Base-by-base conservation (phyloP, 768 basidiomycete genomes). In the Gymnopilus dilepis region DNA sequence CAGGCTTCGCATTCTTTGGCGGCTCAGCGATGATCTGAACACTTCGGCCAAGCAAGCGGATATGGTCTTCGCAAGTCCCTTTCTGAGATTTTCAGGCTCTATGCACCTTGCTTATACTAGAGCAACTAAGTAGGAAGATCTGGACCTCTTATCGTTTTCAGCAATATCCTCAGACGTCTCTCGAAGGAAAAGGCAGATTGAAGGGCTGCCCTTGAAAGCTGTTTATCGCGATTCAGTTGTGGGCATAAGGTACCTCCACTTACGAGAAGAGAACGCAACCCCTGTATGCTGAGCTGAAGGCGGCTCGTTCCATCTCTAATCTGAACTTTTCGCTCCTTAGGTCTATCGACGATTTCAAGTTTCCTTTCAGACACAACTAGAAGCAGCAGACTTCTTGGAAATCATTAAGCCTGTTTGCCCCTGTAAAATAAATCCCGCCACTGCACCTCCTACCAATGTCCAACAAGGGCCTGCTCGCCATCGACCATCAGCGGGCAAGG, bases 321-420 rank as follows among this genome's bases (percentile, higher is more conserved):
- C 22, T 9, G 34, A 33, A 48, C 26, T 57, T 42, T 21, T 9
- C 7, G 8, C 30, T 7, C 12, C 48, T n/a, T 62, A 92, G 91
- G 74, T 79, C 2, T 91, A 88, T 70, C 85, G 89, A 53, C 87
- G 91, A 15, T 91, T 94, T 67, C 91, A 94, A 70, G 81, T 92
- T 28, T 86, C 87, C 21, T 92, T 94, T 63, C 69, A 77, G 53
- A 78, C 81, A n/a, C 54, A 77, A 15, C 60, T 70, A 2, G 80
- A 83, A 31, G 84, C 86, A 0, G 69, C 76, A 2, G 81, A 84
- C 63, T 89, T 90, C 62, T 82, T 92, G 59, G 80, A 86, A 28
- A 75, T 82, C 4, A 86, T 93, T 67, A 82, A 83, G 48, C 76
- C 81, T 5, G 83, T 92, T 40, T 93, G 91, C 69, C 91, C 91